Base-by-base conservation (phyloP, 768 basidiomycete genomes). In the Clitopilus hobsonii region DNA sequence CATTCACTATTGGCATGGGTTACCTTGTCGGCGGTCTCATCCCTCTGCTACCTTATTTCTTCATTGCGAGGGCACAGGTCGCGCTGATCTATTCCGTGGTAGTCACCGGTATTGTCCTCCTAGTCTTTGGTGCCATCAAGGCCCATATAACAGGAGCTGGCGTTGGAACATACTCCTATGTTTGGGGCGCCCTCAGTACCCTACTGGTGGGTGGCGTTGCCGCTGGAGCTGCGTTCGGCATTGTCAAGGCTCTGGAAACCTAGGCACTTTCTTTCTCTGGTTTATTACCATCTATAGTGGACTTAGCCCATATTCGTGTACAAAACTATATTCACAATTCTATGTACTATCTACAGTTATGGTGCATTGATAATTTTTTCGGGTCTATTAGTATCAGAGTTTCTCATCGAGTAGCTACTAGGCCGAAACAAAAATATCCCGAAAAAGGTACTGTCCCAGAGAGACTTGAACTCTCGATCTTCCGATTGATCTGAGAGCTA, bases 21-120 rank as follows among this genome's bases (percentile, higher is more conserved):
- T 96, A 98, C 74, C 86, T 95, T 58, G 52, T 96, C 53, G 97
- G 97, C 45, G 97, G 97, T 26, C 77, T 95, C 54, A 90, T 98
- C 63, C 97, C 97, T 0, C 81, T 99, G 29, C 61, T 94, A 8
- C 94, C 94, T 8, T 96, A 97, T 72, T 94, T 98, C 74, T 93
- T 94, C 75, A 82, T 94, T 60, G 69, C 83, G 2, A 69, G 69
- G 11, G 94, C 93, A 7, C 79, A 84, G 29, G 67, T 82, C 23
- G 81, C 88, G 38, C 75, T 92, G 48, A 71, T 90, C 45, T 90
- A 84, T 62, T 91, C 90, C 0, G 88, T 78, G 58, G 65, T 92
- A 57, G 69, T 97, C 53, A 99, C 96, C 5, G 91, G 91, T 3
- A 61, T 92, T 54, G 81, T 96, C 11, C 78, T 99, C 10, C 79